Evolutionary conservation across 140 eudicot species (phyloP).

Genomic region (Stevia rebaudiana): DNA sequence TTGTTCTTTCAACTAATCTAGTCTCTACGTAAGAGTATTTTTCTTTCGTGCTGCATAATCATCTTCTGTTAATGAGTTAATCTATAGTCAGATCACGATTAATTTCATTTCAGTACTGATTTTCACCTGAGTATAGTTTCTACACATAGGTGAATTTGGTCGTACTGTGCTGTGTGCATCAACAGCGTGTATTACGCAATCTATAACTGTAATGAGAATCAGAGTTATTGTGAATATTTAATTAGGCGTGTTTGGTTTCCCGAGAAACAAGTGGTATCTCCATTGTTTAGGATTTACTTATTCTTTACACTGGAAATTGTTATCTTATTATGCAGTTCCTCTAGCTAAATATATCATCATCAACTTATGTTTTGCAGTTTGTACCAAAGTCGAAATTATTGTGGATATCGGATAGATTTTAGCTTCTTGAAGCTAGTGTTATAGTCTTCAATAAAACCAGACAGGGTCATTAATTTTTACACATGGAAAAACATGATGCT

Average conservation of each 20-base stretch:
- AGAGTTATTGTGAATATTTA: neutral
- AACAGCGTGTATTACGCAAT: neutral
- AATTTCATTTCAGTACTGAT: slow-evolving; percentile 1
- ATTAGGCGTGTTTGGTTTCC: neutral
- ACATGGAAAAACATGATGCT: neutral
- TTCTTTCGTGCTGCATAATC: neutral
- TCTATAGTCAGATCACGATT: slow-evolving; percentile 3
- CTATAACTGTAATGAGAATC: neutral
- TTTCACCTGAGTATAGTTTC: neutral
- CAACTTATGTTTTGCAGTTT: neutral
- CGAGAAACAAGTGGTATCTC: neutral
- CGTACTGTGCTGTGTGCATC: neutral
- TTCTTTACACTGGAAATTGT: neutral
- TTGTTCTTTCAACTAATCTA: neutral
- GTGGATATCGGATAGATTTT: neutral
- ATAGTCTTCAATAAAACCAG: neutral
- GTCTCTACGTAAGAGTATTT: neutral
- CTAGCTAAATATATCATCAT: neutral
- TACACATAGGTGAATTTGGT: neutral
- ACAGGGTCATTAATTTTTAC: neutral
- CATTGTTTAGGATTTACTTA: neutral
- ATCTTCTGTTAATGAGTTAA: neutral
- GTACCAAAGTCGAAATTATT: neutral
- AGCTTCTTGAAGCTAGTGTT: slow-evolving; percentile 1
- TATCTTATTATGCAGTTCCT: neutral